phyloP scores from a whole-genome alignment of 495 filamentous ascomycete species.

The Penicillium parvum region DNA sequence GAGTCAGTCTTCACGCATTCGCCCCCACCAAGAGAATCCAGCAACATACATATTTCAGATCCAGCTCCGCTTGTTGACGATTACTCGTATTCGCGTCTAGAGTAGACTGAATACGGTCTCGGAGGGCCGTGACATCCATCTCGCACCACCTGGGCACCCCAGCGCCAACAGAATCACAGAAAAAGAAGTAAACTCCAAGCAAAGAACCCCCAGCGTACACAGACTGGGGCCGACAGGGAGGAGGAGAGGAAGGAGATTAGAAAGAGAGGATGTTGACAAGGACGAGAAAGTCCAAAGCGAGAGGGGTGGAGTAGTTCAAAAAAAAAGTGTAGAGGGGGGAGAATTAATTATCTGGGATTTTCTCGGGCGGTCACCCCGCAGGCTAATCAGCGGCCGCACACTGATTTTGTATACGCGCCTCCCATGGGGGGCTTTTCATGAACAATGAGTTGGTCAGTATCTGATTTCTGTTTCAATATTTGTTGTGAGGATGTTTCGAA shows the following conservation, averaged over 20 bases:
- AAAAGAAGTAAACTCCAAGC: constrained; percentile 17
- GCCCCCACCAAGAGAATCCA: constrained; percentile 15
- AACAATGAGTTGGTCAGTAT: too few species aligned
- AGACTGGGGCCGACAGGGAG: constrained; percentile 9
- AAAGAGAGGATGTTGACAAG: constrained; percentile 3
- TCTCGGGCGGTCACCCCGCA: constrained; percentile 41
- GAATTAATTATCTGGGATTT: constrained; percentile 35
- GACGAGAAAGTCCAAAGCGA: constrained; percentile 19
- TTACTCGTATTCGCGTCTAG: constrained; percentile 80
- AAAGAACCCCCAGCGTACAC: constrained; percentile 14
- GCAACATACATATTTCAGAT: constrained; percentile 83
- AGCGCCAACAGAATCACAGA: constrained; percentile 28
- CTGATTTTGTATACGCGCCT: constrained; percentile 19
- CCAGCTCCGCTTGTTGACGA: constrained; percentile 81
- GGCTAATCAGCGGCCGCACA: constrained; percentile 43
- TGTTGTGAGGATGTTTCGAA: too few species aligned
- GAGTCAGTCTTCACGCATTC: constrained; percentile 12
- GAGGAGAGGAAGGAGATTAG: constrained; percentile 2
- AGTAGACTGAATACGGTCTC: constrained; percentile 83
- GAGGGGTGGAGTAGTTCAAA: constrained; percentile 21
- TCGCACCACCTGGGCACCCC: constrained; percentile 36
- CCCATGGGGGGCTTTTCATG: too few species aligned
- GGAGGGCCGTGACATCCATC: constrained; percentile 86
- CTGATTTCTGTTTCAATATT: too few species aligned
- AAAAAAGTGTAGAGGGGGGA: constrained; percentile 18